These are phyloP conservation scores for Hericium erinaceus DNA, from an alignment of 768 basidiomycete species.

Conservation along the genomic window DNA sequence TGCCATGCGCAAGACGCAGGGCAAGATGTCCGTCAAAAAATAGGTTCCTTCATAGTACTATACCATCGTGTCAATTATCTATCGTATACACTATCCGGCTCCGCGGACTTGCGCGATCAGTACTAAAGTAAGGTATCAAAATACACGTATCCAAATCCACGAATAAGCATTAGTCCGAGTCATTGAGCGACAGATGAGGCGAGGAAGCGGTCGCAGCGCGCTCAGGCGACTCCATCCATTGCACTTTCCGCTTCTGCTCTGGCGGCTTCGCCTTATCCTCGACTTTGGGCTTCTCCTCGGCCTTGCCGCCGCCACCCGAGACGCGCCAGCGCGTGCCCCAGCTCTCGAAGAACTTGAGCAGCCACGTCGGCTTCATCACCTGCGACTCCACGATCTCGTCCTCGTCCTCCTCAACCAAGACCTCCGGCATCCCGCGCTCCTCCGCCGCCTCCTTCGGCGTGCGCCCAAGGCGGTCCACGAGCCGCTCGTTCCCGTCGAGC, in stretches of 20 bases:
- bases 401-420: conserved; percentile 27
- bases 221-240: neutral
- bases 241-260: neutral
- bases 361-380: conserved; percentile 63
- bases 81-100: too few relatives aligned
- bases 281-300: neutral
- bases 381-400: conserved; percentile 48
- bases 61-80: neutral
- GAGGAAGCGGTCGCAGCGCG: too few relatives aligned
- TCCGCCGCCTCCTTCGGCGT: conserved; percentile 75
- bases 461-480: conserved; percentile 60
- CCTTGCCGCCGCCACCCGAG: conserved; percentile 18
- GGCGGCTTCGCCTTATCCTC: conserved; percentile 6
- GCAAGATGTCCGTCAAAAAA: conserved; percentile 45
- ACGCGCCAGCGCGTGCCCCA: conserved; percentile 54
- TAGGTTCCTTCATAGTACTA: conserved; percentile 17
- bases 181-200: too few relatives aligned
- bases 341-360: conserved; percentile 66
- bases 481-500: conserved; percentile 48
- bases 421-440: conserved; percentile 34
- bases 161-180: too few relatives aligned
- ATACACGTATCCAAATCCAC: too few relatives aligned
- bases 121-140: too few relatives aligned
- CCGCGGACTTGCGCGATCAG: too few relatives aligned
- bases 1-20: conserved; percentile 57